A percentile compares a stretch with the other conserved stretches of the same genome.
phyloP scores from a whole-genome alignment of 169 alveolate species.

The Plasmodium knowlesi region DNA sequence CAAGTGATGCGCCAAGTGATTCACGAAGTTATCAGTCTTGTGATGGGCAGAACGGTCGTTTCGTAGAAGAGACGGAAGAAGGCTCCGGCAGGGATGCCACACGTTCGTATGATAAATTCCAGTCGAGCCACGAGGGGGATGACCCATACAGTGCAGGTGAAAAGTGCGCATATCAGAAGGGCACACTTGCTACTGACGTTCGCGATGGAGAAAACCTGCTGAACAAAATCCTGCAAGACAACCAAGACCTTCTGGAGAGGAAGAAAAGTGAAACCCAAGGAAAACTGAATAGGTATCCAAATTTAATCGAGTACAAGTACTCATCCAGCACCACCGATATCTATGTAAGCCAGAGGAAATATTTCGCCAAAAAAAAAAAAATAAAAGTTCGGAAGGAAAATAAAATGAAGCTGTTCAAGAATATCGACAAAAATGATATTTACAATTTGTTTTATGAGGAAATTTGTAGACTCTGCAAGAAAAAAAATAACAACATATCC shows the following conservation, averaged over 20 bases:
- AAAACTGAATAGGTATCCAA: neutral
- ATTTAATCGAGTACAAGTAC: slow-evolving; percentile 45
- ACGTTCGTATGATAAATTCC: neutral
- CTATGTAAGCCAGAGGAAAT: slow-evolving; percentile 43
- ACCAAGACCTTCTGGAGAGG: slow-evolving; percentile 1
- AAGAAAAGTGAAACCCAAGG: slow-evolving; percentile 1
- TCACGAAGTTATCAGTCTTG: too few species aligned
- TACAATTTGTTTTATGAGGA: slow-evolving; percentile 54
- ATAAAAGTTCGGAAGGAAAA: slow-evolving; percentile 62
- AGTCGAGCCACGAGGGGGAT: neutral
- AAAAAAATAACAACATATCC: slow-evolving; percentile 30
- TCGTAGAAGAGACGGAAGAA: neutral
- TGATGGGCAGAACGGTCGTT: neutral
- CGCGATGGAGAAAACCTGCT: slow-evolving; percentile 34
- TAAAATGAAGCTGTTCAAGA: slow-evolving; percentile 65
- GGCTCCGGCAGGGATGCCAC: neutral
- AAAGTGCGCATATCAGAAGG: neutral
- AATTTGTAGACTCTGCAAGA: slow-evolving; percentile 42
- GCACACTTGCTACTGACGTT: neutral
- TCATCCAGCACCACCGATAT: slow-evolving; percentile 55
- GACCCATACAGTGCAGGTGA: neutral
- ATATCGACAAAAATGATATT: slow-evolving; percentile 67
- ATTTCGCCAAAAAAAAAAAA: slow-evolving; percentile 50
- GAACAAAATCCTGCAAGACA: slow-evolving; percentile 16
- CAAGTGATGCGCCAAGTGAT: neutral